Conservation (phyloP, 2,329 filamentous ascomycete species). For the Pyrenophora seminiperda region DNA sequence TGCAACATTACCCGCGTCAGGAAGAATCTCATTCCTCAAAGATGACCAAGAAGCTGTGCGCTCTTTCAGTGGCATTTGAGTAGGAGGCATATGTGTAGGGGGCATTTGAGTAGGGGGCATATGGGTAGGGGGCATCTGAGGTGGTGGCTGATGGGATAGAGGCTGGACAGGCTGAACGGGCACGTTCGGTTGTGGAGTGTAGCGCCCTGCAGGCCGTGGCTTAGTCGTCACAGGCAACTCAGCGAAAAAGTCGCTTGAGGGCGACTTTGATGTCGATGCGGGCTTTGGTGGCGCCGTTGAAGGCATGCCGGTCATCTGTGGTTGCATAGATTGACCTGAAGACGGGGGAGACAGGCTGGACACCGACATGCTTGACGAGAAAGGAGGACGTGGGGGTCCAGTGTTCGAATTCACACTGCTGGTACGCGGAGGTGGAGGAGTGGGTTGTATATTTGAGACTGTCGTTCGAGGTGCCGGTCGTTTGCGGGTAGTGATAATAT, state of each 20-base stretch:
- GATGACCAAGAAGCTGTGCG: conserved; percentile 45
- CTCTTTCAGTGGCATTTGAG: conserved; percentile 39
- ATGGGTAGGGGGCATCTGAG: conserved; percentile 10
- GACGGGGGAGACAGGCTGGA: conserved; percentile 49
- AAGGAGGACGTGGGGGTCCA: conserved; percentile 27
- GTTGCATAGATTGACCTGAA: conserved; percentile 46
- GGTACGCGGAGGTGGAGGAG: conserved; percentile 63
- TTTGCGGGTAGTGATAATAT: conserved; percentile 74
- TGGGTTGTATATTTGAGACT: conserved; percentile 45
- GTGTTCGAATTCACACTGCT: conserved; percentile 58
- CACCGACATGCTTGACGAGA: conserved; percentile 40
- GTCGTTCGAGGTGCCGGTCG: conserved; percentile 48
- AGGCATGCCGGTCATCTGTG: conserved; percentile 39
- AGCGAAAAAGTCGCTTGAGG: conserved; percentile 54
- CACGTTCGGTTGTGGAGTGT: conserved; percentile 44
- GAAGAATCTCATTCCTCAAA: conserved; percentile 42
- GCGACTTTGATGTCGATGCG: conserved; percentile 33
- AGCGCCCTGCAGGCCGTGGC: conserved; percentile 47
- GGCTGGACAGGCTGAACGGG: conserved; percentile 37
- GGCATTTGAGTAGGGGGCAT: conserved; percentile 31
- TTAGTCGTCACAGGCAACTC: conserved; percentile 54
- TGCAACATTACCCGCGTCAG: conserved; percentile 29
- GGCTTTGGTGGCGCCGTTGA: conserved; percentile 32
- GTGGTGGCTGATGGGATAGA: conserved; percentile 26
- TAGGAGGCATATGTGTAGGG: conserved; percentile 28